Evolutionary conservation across 108 stramenopile species (phyloP), one percentile per base, ranked within the genome.

Genomic region (Epithemia pelagica): DNA sequence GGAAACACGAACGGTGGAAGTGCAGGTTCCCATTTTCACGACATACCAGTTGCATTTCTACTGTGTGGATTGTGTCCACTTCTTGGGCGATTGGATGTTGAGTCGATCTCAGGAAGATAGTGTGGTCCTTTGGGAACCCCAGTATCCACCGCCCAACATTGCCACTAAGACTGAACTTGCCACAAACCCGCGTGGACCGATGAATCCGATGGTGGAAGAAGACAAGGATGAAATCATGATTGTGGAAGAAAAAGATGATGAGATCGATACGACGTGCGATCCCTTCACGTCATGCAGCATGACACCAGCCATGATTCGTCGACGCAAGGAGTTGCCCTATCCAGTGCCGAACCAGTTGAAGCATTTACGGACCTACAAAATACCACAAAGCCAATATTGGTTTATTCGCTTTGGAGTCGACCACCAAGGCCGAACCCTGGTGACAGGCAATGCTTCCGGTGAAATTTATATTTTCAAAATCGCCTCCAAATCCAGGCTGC

Each of bases 61-160:
- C 59, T 83, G 82, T 64, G 89, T 90, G 8, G 95, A 96, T 75
- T 89, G 84, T 69, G 80, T 94, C 15, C 78, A 78, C 33, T 96
- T 84, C 64, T 58, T 94, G 0, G 92, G 91, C 0, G 74, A 90
- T 68, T 68, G 89, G 72, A 65, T 96, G 1, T 66, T 94, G 19
- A 86, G 85, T 10, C 95, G 95, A 71, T 78, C 80, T 22, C 83
- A 74, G 8, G 76, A 72, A 64, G 75, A 86, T 53, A 63, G 31
- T 18, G 77, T 95, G 28, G 74, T 87, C 15, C 65, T 96, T 2
- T 96, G 96, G 96, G 77, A 78, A 56, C 94, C 94, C 27, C 55
- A 81, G 19, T 51, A 46, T 46, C 37, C 37, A 46, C 37, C 37
- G 78, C 37, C 37, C 37, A 10, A 5, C 37, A 46, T 46, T 46